A percentile compares a stretch with the other conserved stretches of the same genome.
Conservation (phyloP, 2,329 filamentous ascomycete species). For the Colletotrichum sp. region DNA sequence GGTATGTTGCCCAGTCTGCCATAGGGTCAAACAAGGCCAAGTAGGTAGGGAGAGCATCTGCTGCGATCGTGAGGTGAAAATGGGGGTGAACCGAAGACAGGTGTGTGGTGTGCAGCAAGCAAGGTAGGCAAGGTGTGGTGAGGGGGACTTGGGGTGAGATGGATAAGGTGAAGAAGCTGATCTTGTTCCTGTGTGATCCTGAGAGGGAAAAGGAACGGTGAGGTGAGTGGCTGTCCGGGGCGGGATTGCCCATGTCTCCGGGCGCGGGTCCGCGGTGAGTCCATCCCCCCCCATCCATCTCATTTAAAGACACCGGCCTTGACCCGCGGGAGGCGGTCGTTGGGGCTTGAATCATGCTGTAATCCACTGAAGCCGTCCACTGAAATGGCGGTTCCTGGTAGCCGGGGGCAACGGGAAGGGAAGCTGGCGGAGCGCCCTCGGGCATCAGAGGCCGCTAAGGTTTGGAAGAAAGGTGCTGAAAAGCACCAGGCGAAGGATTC, state of each 20-base stretch:
- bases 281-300: neutral
- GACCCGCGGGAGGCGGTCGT: neutral
- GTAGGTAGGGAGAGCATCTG: neutral
- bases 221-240: neutral
- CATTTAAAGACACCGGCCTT: neutral
- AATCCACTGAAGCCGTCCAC: neutral
- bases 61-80: neutral
- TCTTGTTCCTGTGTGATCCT: neutral
- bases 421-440: neutral
- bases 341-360: neutral
- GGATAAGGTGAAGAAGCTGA: neutral
- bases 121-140: neutral
- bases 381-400: neutral
- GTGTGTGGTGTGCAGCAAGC: neutral
- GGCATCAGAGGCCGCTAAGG: neutral
- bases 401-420: neutral
- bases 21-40: neutral
- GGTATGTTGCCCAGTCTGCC: neutral
- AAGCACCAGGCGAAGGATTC: neutral
- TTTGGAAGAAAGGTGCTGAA: neutral
- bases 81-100: neutral
- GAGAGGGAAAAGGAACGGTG: neutral
- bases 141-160: neutral
- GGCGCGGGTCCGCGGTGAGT: neutral
- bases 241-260: neutral